Conservation (phyloP, 768 basidiomycete species). For the Termitomyces sp. region DNA sequence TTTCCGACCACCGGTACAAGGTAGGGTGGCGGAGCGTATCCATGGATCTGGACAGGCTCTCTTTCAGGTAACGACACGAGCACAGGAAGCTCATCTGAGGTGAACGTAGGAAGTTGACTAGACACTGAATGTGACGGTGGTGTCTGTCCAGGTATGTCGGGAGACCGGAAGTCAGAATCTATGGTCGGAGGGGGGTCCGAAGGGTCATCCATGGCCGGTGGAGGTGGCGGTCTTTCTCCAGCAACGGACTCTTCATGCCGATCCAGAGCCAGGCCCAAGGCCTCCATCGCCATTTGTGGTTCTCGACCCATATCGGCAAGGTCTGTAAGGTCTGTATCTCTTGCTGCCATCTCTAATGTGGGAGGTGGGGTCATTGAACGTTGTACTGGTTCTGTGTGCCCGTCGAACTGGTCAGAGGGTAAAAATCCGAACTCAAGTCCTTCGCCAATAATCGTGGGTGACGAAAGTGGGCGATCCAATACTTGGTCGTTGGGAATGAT, state of each 20-base stretch:
- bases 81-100: slow-evolving; percentile 28
- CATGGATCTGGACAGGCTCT: slow-evolving; percentile 39
- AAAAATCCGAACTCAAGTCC: slow-evolving; percentile 76
- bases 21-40: slow-evolving; percentile 79
- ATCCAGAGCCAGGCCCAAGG: slow-evolving; percentile 58
- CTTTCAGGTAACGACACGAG: slow-evolving; percentile 30
- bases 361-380: slow-evolving; percentile 72
- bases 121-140: slow-evolving; percentile 34
- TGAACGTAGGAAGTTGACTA: slow-evolving; percentile 29
- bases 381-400: slow-evolving; percentile 68
- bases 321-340: slow-evolving; percentile 67
- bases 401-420: slow-evolving; percentile 75
- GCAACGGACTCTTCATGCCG: slow-evolving; percentile 40
- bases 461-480: slow-evolving; percentile 29
- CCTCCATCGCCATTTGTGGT: slow-evolving; percentile 53
- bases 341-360: slow-evolving; percentile 70
- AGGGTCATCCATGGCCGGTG: slow-evolving; percentile 83
- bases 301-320: slow-evolving; percentile 54
- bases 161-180: slow-evolving; percentile 71
- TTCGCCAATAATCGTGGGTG: slow-evolving; percentile 60
- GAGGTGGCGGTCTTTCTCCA: slow-evolving; percentile 59
- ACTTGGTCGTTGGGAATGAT: slow-evolving; percentile 54
- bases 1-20: slow-evolving; percentile 46
- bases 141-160: slow-evolving; percentile 33
- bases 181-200: slow-evolving; percentile 88